Base-by-base conservation (phyloP, 2,329 filamentous ascomycete genomes). In the Paradendryphiella salina region DNA sequence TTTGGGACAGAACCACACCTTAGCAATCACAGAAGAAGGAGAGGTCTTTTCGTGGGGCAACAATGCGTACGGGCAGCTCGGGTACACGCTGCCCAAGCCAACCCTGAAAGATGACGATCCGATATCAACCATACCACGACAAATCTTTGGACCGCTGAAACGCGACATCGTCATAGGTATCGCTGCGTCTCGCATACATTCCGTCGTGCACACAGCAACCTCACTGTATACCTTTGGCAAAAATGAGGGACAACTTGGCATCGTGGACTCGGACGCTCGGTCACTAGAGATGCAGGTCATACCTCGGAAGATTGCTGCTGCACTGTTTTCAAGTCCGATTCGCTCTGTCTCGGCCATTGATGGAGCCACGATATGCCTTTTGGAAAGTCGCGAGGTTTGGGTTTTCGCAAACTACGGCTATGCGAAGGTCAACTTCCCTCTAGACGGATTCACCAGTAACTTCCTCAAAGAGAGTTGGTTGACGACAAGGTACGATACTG, bases 391-490 rank as follows among this genome's bases (percentile, higher is more conserved):
- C 60, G 90, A 91, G 15, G 90, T 97, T 8, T 95, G 89, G 80
- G 87, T 99, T 0, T 96, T 99, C 64, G 93, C 91, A 0, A 95
- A 95, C 60, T 97, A 96, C 65, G 93, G 93, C 4, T 97, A 96
- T 69, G 90, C 91, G n/a, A 89, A 90, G 57, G 80, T 97, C 46
- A 85, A 85, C 37, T 96, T 97, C 57, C 89, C 90, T 0, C 78
- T 89, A 28, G 88, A 92, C 58, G 82, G 84, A 5, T 86, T 90
- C 58, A 82, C 82, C 15, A 90, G 87, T 52, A 84, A 84, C 53
- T 86, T 87, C 35, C 79, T 93, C 18, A 81, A 82, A 50, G 80
- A 83, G 47, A 85, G 83, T 44, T 86, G 86, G 52, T 75, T 86
- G 69, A 80, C 85, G 43, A 85, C 84, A 13, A 79, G 85, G 58